phyloP scores from a whole-genome alignment of 176 grass and related monocot species.

The Eragrostis curvula region DNA sequence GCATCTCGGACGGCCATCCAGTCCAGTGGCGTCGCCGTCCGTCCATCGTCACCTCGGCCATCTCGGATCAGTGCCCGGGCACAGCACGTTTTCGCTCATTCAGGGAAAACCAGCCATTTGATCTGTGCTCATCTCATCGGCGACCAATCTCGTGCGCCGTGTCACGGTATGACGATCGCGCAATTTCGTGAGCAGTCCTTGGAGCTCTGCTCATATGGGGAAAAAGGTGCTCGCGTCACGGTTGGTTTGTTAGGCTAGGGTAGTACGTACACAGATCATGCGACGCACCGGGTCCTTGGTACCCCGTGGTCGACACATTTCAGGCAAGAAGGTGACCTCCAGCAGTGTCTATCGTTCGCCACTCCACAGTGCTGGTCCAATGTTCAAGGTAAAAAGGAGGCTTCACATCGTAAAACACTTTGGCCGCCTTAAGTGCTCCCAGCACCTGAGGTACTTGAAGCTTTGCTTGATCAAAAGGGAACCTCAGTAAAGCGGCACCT shows the following conservation, averaged over 20 bases:
- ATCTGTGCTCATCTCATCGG: neutral
- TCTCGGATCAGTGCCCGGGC: neutral
- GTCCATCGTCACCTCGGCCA: neutral
- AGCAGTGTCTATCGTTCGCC: neutral
- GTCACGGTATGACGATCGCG: neutral
- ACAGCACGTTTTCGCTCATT: neutral
- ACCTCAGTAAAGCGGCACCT: slow-evolving; percentile 21
- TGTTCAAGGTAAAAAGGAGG: slow-evolving; percentile 26
- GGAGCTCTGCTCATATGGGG: neutral
- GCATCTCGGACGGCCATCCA: too few species aligned
- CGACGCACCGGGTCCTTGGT: neutral
- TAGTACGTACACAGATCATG: neutral
- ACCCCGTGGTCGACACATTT: slow-evolving; percentile 13
- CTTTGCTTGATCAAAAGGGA: neutral
- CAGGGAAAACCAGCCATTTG: neutral
- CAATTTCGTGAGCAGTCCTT: neutral
- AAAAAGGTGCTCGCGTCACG: neutral
- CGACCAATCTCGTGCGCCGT: neutral
- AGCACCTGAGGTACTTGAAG: slow-evolving; percentile 22
- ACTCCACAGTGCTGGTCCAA: slow-evolving; percentile 1
- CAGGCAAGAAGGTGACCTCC: slow-evolving; percentile 12
- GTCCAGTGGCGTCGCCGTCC: neutral
- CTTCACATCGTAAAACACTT: slow-evolving; percentile 39
- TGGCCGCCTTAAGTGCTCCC: slow-evolving; percentile 38
- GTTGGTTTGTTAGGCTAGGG: neutral